Conservation (phyloP, 352 stramenopile genomes). For the Pythium brachiatum region DNA sequence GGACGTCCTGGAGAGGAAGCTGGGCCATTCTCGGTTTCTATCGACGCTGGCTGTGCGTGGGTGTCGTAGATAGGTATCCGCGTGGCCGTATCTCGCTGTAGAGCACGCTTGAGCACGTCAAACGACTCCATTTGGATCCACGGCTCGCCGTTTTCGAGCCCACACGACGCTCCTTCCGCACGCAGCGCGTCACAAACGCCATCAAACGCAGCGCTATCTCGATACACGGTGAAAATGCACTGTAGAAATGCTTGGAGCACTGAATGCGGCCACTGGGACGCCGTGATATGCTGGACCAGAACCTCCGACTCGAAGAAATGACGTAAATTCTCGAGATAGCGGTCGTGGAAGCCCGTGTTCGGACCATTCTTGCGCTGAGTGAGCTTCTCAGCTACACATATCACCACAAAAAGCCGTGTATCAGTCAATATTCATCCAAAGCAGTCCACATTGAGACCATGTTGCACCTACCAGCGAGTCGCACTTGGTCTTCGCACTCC, state of each 20-base stretch:
- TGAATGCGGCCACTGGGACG: background rate
- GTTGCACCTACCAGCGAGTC: slow-evolving; percentile 8
- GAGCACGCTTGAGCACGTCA: slow-evolving; percentile 36
- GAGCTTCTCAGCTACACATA: slow-evolving; percentile 4
- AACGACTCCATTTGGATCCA: slow-evolving; percentile 25
- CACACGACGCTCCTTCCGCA: slow-evolving; percentile 1
- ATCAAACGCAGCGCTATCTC: slow-evolving; percentile 5
- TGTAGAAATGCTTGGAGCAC: slow-evolving; percentile 14
- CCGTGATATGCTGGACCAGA: background rate
- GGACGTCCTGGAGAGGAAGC: background rate
- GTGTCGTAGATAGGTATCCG: slow-evolving; percentile 32
- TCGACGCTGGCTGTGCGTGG: background rate
- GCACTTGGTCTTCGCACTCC: slow-evolving; percentile 12
- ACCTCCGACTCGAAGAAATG: slow-evolving; percentile 5
- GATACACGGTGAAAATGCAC: slow-evolving; percentile 11
- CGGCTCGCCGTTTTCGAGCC: background rate
- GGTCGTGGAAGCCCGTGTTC: slow-evolving; percentile 11
- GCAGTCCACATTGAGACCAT: background rate
- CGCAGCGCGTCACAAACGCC: slow-evolving; percentile 3
- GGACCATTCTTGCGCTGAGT: background rate
- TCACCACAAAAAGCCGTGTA: background rate
- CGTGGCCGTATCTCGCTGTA: slow-evolving; percentile 35
- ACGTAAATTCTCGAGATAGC: slow-evolving; percentile 18
- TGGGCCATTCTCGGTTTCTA: background rate
- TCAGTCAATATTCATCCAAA: background rate